Conservation (phyloP, 306 rosid species). For the Sphenostylis stenocarpa region DNA sequence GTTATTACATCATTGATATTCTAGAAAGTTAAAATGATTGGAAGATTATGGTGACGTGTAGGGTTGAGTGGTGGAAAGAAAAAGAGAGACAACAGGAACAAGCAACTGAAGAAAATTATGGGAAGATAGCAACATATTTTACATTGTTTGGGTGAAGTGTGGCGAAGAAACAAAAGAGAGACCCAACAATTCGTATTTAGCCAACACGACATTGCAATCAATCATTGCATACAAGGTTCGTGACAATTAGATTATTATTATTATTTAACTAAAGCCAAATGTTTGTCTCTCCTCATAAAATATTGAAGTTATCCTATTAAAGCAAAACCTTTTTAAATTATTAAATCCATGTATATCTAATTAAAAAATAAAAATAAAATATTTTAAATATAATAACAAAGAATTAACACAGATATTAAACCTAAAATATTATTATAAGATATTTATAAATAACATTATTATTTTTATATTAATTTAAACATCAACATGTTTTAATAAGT, state of each 20-base stretch:
- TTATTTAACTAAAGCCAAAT: background rate
- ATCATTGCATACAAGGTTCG: background rate
- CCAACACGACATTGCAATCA: background rate
- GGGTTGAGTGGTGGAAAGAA: background rate
- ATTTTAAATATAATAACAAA: no score
- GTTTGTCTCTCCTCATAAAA: no score
- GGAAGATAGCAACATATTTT: background rate
- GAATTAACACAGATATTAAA: no score
- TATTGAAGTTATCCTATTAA: no score
- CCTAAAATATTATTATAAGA: no score
- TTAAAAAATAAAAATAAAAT: no score
- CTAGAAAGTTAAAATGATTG: background rate
- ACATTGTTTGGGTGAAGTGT: no score
- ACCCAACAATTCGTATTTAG: background rate
- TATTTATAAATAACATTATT: no score
- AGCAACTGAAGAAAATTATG: conserved; percentile 6
- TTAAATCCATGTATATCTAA: no score
- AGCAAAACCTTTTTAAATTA: no score
- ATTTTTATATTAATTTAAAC: no score
- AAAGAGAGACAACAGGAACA: background rate
- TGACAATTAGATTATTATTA: background rate
- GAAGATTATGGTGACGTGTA: background rate
- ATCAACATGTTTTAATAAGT: no score
- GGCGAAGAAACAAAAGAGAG: background rate
- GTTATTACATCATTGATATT: background rate